Base-by-base conservation (phyloP, 164 flowering plant species). In the Saururus chinensis region DNA sequence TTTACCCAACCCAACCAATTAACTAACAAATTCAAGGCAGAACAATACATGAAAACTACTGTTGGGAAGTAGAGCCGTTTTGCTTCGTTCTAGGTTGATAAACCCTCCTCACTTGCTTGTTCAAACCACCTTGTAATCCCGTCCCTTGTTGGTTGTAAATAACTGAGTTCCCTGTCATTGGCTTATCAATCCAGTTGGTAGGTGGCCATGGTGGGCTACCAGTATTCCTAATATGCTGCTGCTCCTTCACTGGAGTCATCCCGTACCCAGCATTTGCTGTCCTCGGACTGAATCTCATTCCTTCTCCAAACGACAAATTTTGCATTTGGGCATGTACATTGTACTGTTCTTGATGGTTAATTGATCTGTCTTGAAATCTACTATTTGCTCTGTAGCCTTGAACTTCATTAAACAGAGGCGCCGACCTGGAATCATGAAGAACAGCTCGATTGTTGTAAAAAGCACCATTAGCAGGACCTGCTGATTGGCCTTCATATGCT, bases 151-250 rank as follows among this genome's bases (percentile, higher is more conserved):
- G 60, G 14, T n/a, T 45, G 61, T 75, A 62, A 63, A 45, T 67
- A 56, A 72, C 80, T 20, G 30, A 55, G 66, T 65, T 71, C 61
- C 73, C 76, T 53, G 41, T 55, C 9, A 57, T 53, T 24, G 74
- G 71, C 64, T 60, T 75, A 55, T 68, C 74, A 20, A 89, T 82
- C 96, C 95, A 92, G 53, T 83, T 76, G 21, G 67, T 62, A 9
- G 91, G 95, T 13, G 96, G 96, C 59, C 84, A 51, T 11, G 95
- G 96, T 37, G 69, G 84, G 16, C 70, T 71, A 7, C 69, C 68
- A 16, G 23, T 59, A 60, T 72, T 70, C 58, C 74, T 79, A 37
- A 61, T 58, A 62, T 40, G 52, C 45, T 65, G 75, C 21, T 45
- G 60, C 59, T 77, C 64, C 8, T 55, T 53, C 21, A 19, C 25